A percentile compares a stretch with the other conserved stretches of the same genome.
These are phyloP conservation scores for Raddia guianensis DNA, from an alignment of 176 grass and related monocot genomes.

Conservation along the genomic window DNA sequence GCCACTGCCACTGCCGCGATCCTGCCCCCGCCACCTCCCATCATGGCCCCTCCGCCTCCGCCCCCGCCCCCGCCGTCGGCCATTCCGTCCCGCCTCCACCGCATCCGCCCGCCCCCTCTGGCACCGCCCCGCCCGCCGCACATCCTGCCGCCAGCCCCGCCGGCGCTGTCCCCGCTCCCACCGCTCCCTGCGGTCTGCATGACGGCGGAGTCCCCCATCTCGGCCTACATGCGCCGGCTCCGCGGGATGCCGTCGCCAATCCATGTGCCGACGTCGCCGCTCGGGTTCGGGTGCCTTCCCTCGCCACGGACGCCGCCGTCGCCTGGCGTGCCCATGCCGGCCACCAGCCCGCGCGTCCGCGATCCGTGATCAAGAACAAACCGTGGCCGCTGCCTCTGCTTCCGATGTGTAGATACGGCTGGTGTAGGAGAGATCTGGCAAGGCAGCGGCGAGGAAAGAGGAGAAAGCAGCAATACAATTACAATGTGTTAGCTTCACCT, in stretches of 20 bases:
- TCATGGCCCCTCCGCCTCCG: constrained; percentile 30
- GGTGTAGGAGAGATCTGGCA: constrained; percentile 56
- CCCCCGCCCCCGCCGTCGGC: constrained; percentile 19
- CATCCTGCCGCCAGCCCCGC: constrained; percentile 39
- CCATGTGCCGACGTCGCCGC: constrained; percentile 56
- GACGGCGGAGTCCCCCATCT: constrained; percentile 92
- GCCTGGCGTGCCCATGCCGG: constrained; percentile 70
- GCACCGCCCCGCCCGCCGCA: constrained; percentile 51
- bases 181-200: constrained; percentile 73
- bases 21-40: constrained; percentile 11
- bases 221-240: constrained; percentile 91
- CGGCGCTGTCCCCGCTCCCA: constrained; percentile 74
- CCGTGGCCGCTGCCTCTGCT: background rate
- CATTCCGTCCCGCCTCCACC: constrained; percentile 48
- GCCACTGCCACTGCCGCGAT: constrained; percentile 2
- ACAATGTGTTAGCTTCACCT: constrained; percentile 55
- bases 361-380: constrained; percentile 37
- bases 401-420: constrained; percentile 54
- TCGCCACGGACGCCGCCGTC: constrained; percentile 85
- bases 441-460: constrained; percentile 27
- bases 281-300: constrained; percentile 80
- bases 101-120: constrained; percentile 55
- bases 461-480: constrained; percentile 37
- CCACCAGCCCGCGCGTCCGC: constrained; percentile 69
- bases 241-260: constrained; percentile 59